Evolutionary conservation across 495 filamentous ascomycete genomes (phyloP), one percentile per base, ranked within the genome.

Genomic region (Trichoderma orchidacearum): DNA sequence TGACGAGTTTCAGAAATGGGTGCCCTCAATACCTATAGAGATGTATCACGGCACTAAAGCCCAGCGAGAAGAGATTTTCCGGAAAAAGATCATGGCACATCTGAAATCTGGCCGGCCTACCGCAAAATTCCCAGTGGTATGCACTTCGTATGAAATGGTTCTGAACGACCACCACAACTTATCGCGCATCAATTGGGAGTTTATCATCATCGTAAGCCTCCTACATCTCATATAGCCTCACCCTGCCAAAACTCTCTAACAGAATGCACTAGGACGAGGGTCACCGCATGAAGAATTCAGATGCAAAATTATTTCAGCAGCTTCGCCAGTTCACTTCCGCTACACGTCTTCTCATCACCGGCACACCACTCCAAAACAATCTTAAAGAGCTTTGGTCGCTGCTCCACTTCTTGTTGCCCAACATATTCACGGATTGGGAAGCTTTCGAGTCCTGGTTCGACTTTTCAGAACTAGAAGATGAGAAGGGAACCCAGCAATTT

Each of bases 391-490:
- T 98, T 2, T 98, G 93, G 93, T 96, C 93, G 0, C 73, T 98
- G 15, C 75, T 98, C 2, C 89, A 97, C 66, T 98, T 97, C 61
- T 75, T 98, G 2, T 79, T 98, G 41, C 93, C 93, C 2, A 85
- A 87, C 35, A 89, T 96, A 35, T 98, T 98, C 64, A 82, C 88
- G 57, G 86, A 94, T 64, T 82, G 92, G 64, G 84, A 88, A 59
- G 84, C 85, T 11, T 98, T 98, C 59, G 88, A 96, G 68, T 81
- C 80, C 31, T 96, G 90, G 89, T 98, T 98, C 60, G 91, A 98
- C 64, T 98, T 98, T 60, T 89, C 86, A 0, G 90, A 87, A 6
- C 74, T 96, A 4, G 79, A 91, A 57, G 89, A 95, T 55, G 76
- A 80, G 55, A 73, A 82, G 51, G 83, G 83, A 3, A 84, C 85